Conservation (phyloP, 164 flowering plant genomes). For the Euptelea pleiosperma region DNA sequence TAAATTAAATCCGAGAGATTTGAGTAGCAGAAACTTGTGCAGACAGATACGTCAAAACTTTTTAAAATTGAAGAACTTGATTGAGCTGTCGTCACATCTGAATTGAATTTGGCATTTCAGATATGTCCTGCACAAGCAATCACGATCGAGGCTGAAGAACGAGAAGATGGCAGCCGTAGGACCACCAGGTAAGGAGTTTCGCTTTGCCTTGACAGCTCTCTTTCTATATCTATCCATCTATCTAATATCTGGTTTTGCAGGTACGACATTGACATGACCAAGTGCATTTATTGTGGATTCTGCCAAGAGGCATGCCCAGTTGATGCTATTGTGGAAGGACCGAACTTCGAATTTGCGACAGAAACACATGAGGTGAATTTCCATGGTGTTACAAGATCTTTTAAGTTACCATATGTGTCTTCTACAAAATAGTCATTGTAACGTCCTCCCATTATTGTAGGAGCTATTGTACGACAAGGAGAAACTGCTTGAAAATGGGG, state of each 20-base stretch:
- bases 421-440: too few species aligned
- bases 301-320: conserved; percentile 99
- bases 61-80: too few species aligned
- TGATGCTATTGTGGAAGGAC: conserved; percentile 99
- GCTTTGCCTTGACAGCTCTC: conserved; percentile 2
- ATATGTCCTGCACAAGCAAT: conserved; percentile 99
- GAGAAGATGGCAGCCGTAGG: conserved; percentile 99
- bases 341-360: conserved; percentile 97
- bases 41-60: too few species aligned
- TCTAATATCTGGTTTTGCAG: conserved; percentile 31
- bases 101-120: too few species aligned
- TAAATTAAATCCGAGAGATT: too few species aligned
- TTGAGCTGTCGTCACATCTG: too few species aligned
- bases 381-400: neutral
- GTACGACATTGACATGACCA: conserved; percentile 99
- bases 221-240: conserved; percentile 2
- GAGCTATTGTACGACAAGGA: conserved; percentile 97
- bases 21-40: too few species aligned
- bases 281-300: conserved; percentile 98
- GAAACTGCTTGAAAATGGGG: conserved; percentile 97
- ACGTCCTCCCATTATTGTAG: conserved; percentile 29
- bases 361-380: conserved; percentile 92
- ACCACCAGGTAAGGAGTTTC: conserved; percentile 67
- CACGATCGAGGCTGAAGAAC: conserved; percentile 97
- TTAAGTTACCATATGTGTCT: neutral